Conservation (phyloP, 768 basidiomycete genomes). For the Phanerochaete carnosa region DNA sequence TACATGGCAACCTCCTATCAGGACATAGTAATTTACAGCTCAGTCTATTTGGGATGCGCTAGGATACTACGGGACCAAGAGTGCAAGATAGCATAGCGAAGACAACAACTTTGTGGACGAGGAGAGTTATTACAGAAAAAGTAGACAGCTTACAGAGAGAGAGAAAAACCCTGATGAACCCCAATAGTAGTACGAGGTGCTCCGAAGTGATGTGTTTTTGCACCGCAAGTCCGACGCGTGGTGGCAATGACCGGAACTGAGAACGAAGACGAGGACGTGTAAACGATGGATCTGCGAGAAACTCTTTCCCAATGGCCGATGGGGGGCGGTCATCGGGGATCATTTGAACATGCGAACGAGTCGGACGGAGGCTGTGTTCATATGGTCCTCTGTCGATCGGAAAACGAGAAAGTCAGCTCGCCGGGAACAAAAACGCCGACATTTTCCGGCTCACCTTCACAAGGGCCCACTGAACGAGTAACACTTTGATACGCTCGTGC, state of each 20-base stretch:
- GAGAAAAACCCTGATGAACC: too few species aligned
- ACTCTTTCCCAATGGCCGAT: too few species aligned
- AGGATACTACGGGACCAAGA: background rate
- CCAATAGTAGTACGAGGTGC: background rate
- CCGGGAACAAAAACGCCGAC: conserved; percentile 18
- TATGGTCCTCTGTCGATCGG: conserved; percentile 52
- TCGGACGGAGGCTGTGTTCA: conserved; percentile 26
- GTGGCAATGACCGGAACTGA: background rate
- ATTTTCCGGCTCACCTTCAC: conserved; percentile 52
- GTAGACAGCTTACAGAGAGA: too few species aligned
- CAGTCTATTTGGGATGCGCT: too few species aligned
- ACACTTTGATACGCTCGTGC: conserved; percentile 60
- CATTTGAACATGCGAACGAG: too few species aligned
- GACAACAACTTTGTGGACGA: too few species aligned
- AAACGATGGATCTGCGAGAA: too few species aligned
- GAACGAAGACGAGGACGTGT: background rate
- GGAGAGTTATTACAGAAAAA: too few species aligned
- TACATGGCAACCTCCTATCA: too few species aligned
- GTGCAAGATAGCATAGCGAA: background rate
- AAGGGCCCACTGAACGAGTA: conserved; percentile 73
- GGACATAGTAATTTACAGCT: too few species aligned
- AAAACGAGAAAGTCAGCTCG: background rate
- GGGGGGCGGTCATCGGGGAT: too few species aligned
- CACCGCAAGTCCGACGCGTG: background rate
- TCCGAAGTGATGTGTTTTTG: background rate